phyloP scores from a whole-genome alignment of 345 rosid genomes.

The Ceriops tagal region DNA sequence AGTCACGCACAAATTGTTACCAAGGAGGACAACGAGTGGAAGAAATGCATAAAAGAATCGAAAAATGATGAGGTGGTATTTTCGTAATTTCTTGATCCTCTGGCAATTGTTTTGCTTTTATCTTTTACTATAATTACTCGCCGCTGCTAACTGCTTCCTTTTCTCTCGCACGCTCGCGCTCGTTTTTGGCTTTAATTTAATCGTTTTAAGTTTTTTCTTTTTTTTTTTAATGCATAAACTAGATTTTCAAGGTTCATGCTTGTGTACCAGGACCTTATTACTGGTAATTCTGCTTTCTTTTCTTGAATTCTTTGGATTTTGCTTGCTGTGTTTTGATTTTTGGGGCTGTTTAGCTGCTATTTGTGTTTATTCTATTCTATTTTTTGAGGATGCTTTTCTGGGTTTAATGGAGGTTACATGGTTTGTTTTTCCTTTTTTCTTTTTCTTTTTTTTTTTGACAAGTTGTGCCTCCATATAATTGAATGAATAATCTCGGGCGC shows the following conservation, averaged over 20 bases:
- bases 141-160: not conserved
- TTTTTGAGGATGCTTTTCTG: too few species aligned
- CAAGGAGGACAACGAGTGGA: too few species aligned
- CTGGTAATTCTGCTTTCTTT: not conserved
- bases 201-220: not conserved
- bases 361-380: too few species aligned
- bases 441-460: too few species aligned
- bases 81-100: not conserved
- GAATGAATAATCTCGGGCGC: too few species aligned
- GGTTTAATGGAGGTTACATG: too few species aligned
- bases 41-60: too few species aligned
- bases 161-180: not conserved
- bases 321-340: not conserved
- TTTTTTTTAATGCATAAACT: too few species aligned
- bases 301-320: not conserved
- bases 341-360: not conserved
- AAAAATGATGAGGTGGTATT: not conserved
- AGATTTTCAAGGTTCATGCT: not conserved
- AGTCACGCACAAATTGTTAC: too few species aligned
- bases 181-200: not conserved
- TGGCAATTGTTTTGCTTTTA: not conserved
- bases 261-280: conserved; percentile 18
- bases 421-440: too few species aligned
- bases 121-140: not conserved
- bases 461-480: too few species aligned